Evolutionary conservation across 306 rosid genomes (phyloP).

Genomic region (Astragalus membranaceus): DNA sequence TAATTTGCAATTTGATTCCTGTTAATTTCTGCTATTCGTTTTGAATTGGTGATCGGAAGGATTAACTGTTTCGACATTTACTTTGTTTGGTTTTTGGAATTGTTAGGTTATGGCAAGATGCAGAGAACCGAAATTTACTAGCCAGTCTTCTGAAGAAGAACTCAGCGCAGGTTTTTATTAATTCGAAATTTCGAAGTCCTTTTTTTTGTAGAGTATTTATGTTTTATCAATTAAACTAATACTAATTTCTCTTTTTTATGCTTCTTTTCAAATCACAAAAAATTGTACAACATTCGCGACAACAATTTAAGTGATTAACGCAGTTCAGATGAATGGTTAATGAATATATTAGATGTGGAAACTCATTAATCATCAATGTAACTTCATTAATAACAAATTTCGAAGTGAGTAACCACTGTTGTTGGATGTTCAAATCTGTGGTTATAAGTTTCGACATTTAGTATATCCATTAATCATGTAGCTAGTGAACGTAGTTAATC

Average conservation of each 20-base stretch:
- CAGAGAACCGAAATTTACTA: slow-evolving; percentile 76
- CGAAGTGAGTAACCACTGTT: too few relatives aligned
- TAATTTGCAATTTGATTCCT: neutral
- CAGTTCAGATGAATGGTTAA: too few relatives aligned
- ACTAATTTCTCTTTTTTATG: neutral
- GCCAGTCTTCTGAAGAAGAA: slow-evolving; percentile 59
- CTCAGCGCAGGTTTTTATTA: slow-evolving; percentile 50
- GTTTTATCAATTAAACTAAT: neutral
- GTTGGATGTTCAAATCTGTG: too few relatives aligned
- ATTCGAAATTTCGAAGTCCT: neutral
- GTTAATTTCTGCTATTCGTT: neutral
- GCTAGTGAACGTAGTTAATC: too few relatives aligned
- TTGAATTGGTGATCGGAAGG: neutral
- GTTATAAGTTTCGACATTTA: too few relatives aligned
- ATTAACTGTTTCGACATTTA: neutral
- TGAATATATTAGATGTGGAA: too few relatives aligned
- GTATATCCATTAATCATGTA: too few relatives aligned
- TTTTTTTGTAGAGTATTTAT: neutral
- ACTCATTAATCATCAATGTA: too few relatives aligned
- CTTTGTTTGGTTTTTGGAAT: neutral
- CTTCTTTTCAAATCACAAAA: neutral
- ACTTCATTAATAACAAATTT: too few relatives aligned
- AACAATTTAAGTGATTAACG: too few relatives aligned
- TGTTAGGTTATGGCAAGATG: slow-evolving; percentile 96
- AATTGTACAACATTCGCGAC: too few relatives aligned